Percentiles rank a stretch among this genome's conserved stretches.
Conservation (phyloP, 2,329 filamentous ascomycete species). For the Thermothelomyces thermophilus region DNA sequence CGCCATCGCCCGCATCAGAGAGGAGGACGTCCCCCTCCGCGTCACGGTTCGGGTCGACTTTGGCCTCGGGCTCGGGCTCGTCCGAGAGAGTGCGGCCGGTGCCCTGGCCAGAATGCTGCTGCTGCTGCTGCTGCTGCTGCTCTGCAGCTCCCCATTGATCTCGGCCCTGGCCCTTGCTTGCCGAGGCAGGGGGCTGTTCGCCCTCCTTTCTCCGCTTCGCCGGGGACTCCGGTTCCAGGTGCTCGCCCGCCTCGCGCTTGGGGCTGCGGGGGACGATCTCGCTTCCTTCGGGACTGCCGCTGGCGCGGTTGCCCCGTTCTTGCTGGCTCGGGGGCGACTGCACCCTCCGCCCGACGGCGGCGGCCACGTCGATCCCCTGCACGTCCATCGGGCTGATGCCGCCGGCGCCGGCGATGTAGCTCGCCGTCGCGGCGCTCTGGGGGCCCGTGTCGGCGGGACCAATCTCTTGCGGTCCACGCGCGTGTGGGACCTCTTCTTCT, state of each 20-base stretch:
- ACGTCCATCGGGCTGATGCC: slow-evolving; percentile 39
- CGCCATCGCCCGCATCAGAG: not conserved
- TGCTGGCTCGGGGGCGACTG: slow-evolving; percentile 18
- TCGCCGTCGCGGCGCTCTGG: slow-evolving; percentile 43
- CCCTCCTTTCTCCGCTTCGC: slow-evolving; percentile 47
- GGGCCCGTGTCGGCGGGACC: slow-evolving; percentile 82
- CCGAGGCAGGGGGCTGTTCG: not conserved
- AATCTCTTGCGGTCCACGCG: slow-evolving; percentile 75
- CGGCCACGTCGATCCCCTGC: slow-evolving; percentile 53
- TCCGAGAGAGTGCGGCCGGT: not conserved
- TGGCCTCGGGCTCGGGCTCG: not conserved
- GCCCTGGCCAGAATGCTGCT: not conserved
- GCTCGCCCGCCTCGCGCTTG: slow-evolving; percentile 51
- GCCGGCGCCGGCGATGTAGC: slow-evolving; percentile 32
- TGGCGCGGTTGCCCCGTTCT: slow-evolving; percentile 26
- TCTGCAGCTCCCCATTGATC: not conserved
- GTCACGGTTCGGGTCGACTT: not conserved
- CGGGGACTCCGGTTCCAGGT: slow-evolving; percentile 31
- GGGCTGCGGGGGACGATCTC: slow-evolving; percentile 31
- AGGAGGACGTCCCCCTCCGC: slow-evolving; percentile 18
- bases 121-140: slow-evolving; percentile 3
- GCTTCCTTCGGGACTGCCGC: slow-evolving; percentile 19
- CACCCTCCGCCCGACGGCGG: slow-evolving; percentile 48
- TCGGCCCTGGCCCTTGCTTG: not conserved
- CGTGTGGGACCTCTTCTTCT: slow-evolving; percentile 64